Base-by-base conservation (phyloP, 1,284 basidiomycete species). In the Cystobasidium sp. region DNA sequence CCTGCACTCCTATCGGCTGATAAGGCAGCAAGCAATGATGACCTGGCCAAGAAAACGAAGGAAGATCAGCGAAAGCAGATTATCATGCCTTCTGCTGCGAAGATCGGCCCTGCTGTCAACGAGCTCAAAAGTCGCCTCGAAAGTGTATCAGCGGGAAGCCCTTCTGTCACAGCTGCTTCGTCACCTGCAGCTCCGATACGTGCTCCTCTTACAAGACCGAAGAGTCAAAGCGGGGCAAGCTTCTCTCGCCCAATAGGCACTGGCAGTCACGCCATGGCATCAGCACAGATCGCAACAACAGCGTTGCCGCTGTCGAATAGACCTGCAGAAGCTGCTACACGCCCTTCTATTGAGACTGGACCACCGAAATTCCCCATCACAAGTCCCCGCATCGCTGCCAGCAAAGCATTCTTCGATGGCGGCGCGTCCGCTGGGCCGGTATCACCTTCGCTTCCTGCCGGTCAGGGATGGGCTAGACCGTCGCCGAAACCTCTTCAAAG, bases 1-100 rank as follows among this genome's bases (percentile, higher is more conserved):
- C 70, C 70, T 31, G 70, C 70, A 24, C 55, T 73, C 20, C 41
- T 73, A 22, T 73, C 70, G 4, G 70, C 70, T 12, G 51, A 58
- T 24, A 44, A 66, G 44, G 43, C 68, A 12, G 18, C 58, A 10
- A 59, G n/a, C 56, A 31, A 1, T 44, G 39, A 12, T 18, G 37
- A 43, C 41, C 12, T 22, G 14, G 51, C 51, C 43, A 43, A n/a
- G 41, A 49, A 22, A 53, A 41, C n/a, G 22, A 52, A 44, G 47
- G 51, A 51, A 53, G 49, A 66, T 9, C 49, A 66, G 6, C 64
- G 51, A 24, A 66, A 41, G 31, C 18, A 41, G 9, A 51, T 53
- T 12, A 18, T 73, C 31, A 62, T 46, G 52, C 70, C 70, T 16
- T 41, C 22, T n/a, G 62, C 63, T 16, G 63, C 41, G 2, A 53